Evolutionary conservation across 768 basidiomycete genomes (phyloP), one percentile per base, ranked within the genome.

Genomic region (Inosperma sp.): DNA sequence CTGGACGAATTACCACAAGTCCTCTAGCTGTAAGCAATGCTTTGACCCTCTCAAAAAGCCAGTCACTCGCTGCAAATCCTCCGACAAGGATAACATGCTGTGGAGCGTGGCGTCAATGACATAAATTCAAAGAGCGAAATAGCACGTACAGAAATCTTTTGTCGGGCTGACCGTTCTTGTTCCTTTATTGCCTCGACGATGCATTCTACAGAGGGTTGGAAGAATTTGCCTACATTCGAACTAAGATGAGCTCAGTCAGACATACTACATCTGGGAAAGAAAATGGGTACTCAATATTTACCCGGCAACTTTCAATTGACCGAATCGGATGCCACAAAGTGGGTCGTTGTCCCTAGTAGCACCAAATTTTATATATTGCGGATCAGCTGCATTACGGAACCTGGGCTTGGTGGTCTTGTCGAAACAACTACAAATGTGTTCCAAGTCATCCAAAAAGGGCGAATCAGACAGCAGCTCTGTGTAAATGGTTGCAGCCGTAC

Each of bases 61-160:
- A 79, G 39, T 76, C 72, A 50, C 72, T 77, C 1, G 74, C 73
- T 16, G 73, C 74, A 57, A 79, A 79, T 0, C 78, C 78, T 19
- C 78, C 77, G 9, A 79, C 77, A 0, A 80, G 65, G 41, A 71
- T 60, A 13, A 71, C 60, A 25, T 63, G 62, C 70, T 71, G 21
- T 50, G 19, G 34, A 30, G 36, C 16, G 23, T 17, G n/a, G n/a
- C n/a, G n/a, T n/a, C n/a, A n/a, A n/a, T n/a, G n/a, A n/a, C n/a
- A n/a, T n/a, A n/a, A n/a, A n/a, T n/a, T n/a, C n/a, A n/a, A n/a
- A n/a, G n/a, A n/a, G n/a, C n/a, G n/a, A n/a, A n/a, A n/a, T n/a
- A n/a, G n/a, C n/a, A n/a, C n/a, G n/a, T n/a, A 71, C 72, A 17
- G 64, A 65, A 26, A 72, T 65, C 2, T 63, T 54, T 10, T 64